phyloP scores from a whole-genome alignment of 2,329 filamentous ascomycete species.

The Monilinia fructigena region DNA sequence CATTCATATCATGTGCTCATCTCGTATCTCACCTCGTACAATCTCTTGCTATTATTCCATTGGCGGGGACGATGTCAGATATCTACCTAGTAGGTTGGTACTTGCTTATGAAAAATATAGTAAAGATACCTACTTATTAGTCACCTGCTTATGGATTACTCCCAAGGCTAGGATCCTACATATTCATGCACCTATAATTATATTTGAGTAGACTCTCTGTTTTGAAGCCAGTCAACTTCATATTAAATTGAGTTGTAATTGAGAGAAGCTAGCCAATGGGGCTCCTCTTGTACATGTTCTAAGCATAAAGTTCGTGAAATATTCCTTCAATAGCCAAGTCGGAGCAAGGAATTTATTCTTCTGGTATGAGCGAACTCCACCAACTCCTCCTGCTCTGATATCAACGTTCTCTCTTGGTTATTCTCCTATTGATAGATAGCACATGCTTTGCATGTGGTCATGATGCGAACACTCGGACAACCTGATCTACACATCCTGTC shows the following conservation, averaged over 20 bases:
- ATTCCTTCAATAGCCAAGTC: slow-evolving; percentile 19
- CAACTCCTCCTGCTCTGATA: slow-evolving; percentile 11
- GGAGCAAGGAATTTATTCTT: slow-evolving; percentile 20
- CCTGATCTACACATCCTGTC: slow-evolving; percentile 80
- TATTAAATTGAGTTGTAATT: slow-evolving; percentile 19
- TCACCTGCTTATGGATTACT: background rate
- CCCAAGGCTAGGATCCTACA: background rate
- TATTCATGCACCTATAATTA: background rate
- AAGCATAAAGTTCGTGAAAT: slow-evolving; percentile 20
- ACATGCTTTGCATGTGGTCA: slow-evolving; percentile 29
- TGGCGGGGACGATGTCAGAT: no score
- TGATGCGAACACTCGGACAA: slow-evolving; percentile 72
- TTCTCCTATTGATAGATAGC: slow-evolving; percentile 20
- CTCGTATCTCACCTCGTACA: no score
- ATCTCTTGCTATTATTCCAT: no score
- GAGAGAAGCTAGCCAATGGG: slow-evolving; percentile 11
- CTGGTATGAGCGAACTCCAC: slow-evolving; percentile 19
- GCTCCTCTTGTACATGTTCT: slow-evolving; percentile 7
- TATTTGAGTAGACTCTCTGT: background rate
- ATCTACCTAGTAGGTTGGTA: no score
- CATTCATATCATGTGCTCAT: background rate
- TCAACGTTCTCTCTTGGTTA: slow-evolving; percentile 1
- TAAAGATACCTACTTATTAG: no score
- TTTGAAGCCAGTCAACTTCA: slow-evolving; percentile 13
- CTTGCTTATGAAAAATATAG: no score